Conservation (phyloP, 2,329 filamentous ascomycete genomes). For the Blumeria hordei region DNA sequence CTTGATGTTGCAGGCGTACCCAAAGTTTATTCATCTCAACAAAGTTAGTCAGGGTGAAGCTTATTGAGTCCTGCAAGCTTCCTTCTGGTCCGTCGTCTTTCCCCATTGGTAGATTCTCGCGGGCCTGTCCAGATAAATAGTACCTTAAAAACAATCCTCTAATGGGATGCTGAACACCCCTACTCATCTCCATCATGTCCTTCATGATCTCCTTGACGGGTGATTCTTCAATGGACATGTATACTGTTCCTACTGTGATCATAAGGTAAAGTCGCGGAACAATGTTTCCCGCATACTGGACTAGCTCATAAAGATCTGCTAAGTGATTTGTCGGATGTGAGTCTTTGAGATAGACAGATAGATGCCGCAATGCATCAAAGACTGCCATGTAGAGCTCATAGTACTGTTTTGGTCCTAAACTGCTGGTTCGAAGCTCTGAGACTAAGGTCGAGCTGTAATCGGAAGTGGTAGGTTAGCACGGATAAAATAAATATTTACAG, state of each 20-base stretch:
- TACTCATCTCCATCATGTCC: slow-evolving; percentile 99
- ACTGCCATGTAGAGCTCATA: slow-evolving; percentile 99
- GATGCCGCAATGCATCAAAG: slow-evolving; percentile 88
- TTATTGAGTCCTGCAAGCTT: slow-evolving; percentile 91
- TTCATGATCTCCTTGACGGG: slow-evolving; percentile 99
- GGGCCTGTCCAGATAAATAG: slow-evolving; percentile 83
- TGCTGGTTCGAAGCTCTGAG: slow-evolving; percentile 92
- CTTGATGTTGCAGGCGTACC: slow-evolving; percentile 93
- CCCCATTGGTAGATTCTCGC: slow-evolving; percentile 64
- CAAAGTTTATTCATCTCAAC: slow-evolving; percentile 99
- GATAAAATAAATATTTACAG: slow-evolving; percentile 4
- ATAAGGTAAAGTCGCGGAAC: slow-evolving; percentile 91
- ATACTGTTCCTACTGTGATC: slow-evolving; percentile 97
- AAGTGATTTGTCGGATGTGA: slow-evolving; percentile 96
- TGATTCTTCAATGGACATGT: slow-evolving; percentile 95
- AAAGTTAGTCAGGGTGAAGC: slow-evolving; percentile 94
- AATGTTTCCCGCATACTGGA: slow-evolving; percentile 96
- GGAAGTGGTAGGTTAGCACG: slow-evolving; percentile 11
- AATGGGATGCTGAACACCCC: slow-evolving; percentile 89
- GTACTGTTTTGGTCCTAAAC: slow-evolving; percentile 95
- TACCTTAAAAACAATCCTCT: slow-evolving; percentile 88
- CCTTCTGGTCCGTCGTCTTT: slow-evolving; percentile 79
- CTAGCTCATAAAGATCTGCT: slow-evolving; percentile 89
- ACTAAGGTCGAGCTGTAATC: slow-evolving; percentile 68
- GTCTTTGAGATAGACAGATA: slow-evolving; percentile 88